These are phyloP conservation scores for Glomus cerebriforme DNA, from an alignment of 192 early-diverging fungal species.

Conservation along the genomic window DNA sequence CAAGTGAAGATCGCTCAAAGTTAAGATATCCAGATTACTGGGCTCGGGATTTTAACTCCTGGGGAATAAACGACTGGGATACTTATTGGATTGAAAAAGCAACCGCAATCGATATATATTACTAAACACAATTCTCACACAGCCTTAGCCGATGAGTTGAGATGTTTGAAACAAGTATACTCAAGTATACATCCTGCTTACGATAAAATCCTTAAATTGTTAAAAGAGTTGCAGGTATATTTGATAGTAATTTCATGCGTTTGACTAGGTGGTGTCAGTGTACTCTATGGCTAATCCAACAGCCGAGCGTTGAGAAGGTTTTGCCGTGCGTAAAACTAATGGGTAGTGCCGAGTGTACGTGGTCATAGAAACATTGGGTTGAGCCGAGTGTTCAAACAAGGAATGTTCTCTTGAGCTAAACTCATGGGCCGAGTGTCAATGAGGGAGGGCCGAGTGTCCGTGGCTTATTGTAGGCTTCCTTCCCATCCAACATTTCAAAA, in stretches of 20 bases:
- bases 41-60: no score
- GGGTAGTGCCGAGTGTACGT: slow-evolving; percentile 29
- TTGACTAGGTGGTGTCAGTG: slow-evolving; percentile 8
- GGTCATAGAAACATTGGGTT: slow-evolving; percentile 31
- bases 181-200: no score
- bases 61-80: slow-evolving; percentile 12
- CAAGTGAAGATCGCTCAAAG: no score
- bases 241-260: neutral
- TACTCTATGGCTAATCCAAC: slow-evolving; percentile 31
- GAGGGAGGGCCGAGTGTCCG: neutral
- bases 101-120: neutral
- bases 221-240: slow-evolving; percentile 22
- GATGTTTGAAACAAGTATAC: neutral
- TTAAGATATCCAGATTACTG: no score
- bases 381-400: slow-evolving; percentile 24
- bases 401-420: slow-evolving; percentile 31
- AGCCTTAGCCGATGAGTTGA: slow-evolving; percentile 15
- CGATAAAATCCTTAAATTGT: no score
- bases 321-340: slow-evolving; percentile 19
- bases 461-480: slow-evolving; percentile 33
- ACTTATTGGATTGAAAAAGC: slow-evolving; percentile 21
- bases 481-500: no score
- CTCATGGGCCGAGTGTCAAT: neutral
- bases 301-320: slow-evolving; percentile 30
- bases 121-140: slow-evolving; percentile 19